These are phyloP conservation scores for Bruguiera hainesii DNA, from an alignment of 441 rosid genomes.

Conservation along the genomic window DNA sequence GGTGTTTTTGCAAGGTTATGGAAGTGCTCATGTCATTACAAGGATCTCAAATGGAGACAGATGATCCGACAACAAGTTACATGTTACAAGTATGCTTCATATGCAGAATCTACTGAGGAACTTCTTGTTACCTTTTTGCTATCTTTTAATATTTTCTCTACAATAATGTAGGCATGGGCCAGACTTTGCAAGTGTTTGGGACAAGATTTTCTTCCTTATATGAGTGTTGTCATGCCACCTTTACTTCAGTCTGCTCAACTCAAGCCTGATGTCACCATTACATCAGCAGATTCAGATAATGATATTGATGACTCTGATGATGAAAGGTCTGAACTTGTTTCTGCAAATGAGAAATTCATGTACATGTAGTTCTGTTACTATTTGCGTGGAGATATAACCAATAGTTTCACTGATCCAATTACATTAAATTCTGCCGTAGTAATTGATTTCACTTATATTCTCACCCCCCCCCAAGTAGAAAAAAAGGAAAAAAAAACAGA, in stretches of 20 bases:
- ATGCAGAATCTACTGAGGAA: not conserved
- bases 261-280: conserved; percentile 92
- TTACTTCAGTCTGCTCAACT: conserved; percentile 91
- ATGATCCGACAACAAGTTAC: conserved; percentile 94
- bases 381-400: too few species aligned
- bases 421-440: too few species aligned
- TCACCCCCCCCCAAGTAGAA: too few species aligned
- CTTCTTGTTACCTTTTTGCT: not conserved
- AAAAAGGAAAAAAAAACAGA: too few species aligned
- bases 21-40: conserved; percentile 91
- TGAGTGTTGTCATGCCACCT: conserved; percentile 95
- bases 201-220: conserved; percentile 91
- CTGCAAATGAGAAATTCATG: not conserved
- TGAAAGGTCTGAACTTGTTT: conserved; percentile 45
- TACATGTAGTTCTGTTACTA: not conserved
- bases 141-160: not conserved
- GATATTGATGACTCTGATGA: conserved; percentile 76
- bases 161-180: conserved; percentile 75
- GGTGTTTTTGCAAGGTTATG: conserved; percentile 59
- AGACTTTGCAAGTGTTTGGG: conserved; percentile 96
- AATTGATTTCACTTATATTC: too few species aligned
- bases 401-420: too few species aligned
- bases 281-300: conserved; percentile 88
- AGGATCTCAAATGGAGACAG: conserved; percentile 87
- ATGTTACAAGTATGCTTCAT: conserved; percentile 67